Evolutionary conservation across 768 basidiomycete genomes (phyloP), one percentile per base, ranked within the genome.

Genomic region (Exsudoporus frostii): DNA sequence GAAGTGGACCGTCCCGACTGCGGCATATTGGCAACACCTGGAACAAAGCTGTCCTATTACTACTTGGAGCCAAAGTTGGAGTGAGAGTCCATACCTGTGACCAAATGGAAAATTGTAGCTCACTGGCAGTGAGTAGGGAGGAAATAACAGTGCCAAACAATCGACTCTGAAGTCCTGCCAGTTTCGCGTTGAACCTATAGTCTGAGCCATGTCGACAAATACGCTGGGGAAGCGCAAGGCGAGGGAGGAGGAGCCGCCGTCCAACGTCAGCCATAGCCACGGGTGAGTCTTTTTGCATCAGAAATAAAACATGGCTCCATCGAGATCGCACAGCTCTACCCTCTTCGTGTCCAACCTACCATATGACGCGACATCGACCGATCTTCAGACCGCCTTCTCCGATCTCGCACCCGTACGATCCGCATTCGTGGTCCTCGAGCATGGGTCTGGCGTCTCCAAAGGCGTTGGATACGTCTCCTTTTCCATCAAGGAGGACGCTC

Each of bases 391-490:
- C 0, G 81, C 95, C 20, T 97, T 98, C 75, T 98, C 95, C 7
- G 92, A 95, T 69, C 82, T 97, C 58, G 97, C 93, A 1, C 97
- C 97, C 27, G 90, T 99, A 15, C 83, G 93, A 34, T 86, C 88
- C 19, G 95, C 94, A 0, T 98, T 99, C 64, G 86, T 99, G 7
- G 97, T 98, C 19, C 82, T 85, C 13, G 87, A 94, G 50, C 84
- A 80, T 8, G 86, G 79, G 32, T 80, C 83, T 1, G 83, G 84
- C 17, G 73, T 81, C 5, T 94, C 92, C 1, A 97, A 98, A 67
- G 96, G 96, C 57, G 94, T 98, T 20, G 97, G 97, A 55, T 98
- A 97, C 66, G 92, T 98, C 56, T 87, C 92, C 1, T 98, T 96
- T 70, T 84, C 93, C 1, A 77, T 92, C 51, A 83, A 80, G 51